phyloP scores from a whole-genome alignment of 768 basidiomycete genomes.

The Leccinum variicolor region DNA sequence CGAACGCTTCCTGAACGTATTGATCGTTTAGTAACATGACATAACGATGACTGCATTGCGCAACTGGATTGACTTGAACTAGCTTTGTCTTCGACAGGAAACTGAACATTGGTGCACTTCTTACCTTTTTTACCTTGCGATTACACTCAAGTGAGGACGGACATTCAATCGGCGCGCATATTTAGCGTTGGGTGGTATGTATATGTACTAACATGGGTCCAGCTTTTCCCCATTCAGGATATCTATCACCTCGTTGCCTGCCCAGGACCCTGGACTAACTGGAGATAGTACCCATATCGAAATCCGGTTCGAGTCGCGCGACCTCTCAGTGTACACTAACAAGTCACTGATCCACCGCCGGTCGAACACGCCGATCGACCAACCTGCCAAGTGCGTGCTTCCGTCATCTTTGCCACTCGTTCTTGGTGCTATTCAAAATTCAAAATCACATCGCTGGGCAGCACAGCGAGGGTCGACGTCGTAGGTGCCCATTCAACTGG shows the following conservation, averaged over 20 bases:
- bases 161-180: neutral
- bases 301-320: neutral
- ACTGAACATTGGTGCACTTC: neutral
- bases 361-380: neutral
- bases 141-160: too few relatives aligned
- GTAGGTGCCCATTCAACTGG: neutral
- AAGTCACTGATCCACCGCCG: neutral
- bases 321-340: neutral
- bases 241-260: neutral
- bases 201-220: neutral
- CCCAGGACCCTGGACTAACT: conserved; percentile 4
- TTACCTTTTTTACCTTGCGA: neutral
- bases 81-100: neutral
- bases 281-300: neutral
- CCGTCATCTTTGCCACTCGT: neutral
- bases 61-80: neutral
- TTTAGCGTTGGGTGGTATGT: neutral
- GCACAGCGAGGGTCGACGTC: neutral
- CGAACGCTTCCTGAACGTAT: neutral
- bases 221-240: neutral
- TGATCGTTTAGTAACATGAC: neutral
- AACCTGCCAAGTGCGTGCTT: neutral
- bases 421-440: conserved; percentile 1
- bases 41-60: neutral
- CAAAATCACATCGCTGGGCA: conserved; percentile 9